These are phyloP conservation scores for Thelonectria rubi DNA, from an alignment of 2,329 filamentous ascomycete genomes.

Conservation along the genomic window DNA sequence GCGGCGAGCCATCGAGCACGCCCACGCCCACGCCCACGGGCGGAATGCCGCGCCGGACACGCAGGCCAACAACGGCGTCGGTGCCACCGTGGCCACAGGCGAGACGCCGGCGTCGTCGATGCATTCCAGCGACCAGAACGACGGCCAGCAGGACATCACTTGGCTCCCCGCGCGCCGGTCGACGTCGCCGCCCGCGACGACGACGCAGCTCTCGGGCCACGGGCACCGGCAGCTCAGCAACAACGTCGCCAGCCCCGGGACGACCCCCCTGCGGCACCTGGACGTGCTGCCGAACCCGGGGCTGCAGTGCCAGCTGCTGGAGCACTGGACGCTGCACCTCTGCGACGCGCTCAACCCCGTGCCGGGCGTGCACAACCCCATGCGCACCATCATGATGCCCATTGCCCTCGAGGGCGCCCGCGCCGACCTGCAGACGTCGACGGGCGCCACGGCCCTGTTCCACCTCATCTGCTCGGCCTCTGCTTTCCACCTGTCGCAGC, in stretches of 20 bases:
- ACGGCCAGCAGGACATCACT: slow-evolving; percentile 21
- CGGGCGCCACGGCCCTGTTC: slow-evolving; percentile 34
- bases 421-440: slow-evolving; percentile 31
- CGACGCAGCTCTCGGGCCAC: neutral
- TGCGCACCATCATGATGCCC: slow-evolving; percentile 38
- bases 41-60: neutral
- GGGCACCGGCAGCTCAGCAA: neutral
- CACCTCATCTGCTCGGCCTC: slow-evolving; percentile 41
- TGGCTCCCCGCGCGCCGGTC: slow-evolving; percentile 19
- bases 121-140: neutral
- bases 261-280: slow-evolving; percentile 25
- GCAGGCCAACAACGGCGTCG: neutral
- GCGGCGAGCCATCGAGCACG: slow-evolving; percentile 1
- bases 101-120: slow-evolving; percentile 13
- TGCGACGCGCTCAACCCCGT: slow-evolving; percentile 38
- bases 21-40: neutral
- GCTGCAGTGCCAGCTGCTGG: slow-evolving; percentile 34
- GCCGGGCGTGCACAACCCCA: slow-evolving; percentile 32
- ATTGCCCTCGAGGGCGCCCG: slow-evolving; percentile 38
- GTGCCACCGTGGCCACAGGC: neutral
- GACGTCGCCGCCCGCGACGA: slow-evolving; percentile 18
- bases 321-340: slow-evolving; percentile 38
- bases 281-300: slow-evolving; percentile 33
- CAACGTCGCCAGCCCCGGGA: slow-evolving; percentile 7
- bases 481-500: slow-evolving; percentile 35